Evolutionary conservation across 208 protist genomes (phyloP), one percentile per base, ranked within the genome.

Genomic region (Eutreptiella sp.): DNA sequence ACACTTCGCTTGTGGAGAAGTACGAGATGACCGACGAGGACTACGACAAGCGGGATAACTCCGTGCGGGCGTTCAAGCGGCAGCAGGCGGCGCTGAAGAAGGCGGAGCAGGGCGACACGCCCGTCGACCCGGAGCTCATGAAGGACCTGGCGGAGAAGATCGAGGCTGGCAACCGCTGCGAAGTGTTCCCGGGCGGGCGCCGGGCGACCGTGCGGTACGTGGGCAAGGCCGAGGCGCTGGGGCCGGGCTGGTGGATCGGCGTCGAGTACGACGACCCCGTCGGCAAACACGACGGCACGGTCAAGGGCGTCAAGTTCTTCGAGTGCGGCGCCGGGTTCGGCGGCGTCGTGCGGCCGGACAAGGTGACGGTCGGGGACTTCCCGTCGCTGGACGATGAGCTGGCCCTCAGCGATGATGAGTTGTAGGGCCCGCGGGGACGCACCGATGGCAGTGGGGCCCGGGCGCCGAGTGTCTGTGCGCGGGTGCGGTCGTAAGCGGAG

Each of bases 181-280:
- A 76, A 59, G 85, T 83, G 43, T 59, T 72, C 23, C 84, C 85
- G 0, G 87, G 85, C 2, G 83, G 84, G 28, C 84, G 84, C 9
- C 70, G 88, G 14, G 88, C 83, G 7, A 81, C 77, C 0, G 82
- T 93, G 27, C 74, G 79, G 11, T 93, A 84, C 58, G 85, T 92
- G 4, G 88, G 88, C 14, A 83, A 84, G 24, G 72, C 89, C 4
- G 72, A 75, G 1, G 36, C 66, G 53, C 72, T 92, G 48, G 88
- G 88, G 71, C 76, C 76, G 5, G 88, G 88, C 4, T 93, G 78
- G 58, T 93, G 85, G 84, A 53, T 93, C 41, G 88, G 88, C 50
- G 83, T 97, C 3, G 69, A 89, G 67, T 90, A 95, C 27, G 91
- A 97, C 54, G 85, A 94, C 66, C 92, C 92, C 34, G 72, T 93